A percentile compares a stretch with the other conserved stretches of the same genome.
phyloP scores from a whole-genome alignment of 495 filamentous ascomycete species.

The Xylaria palmicola region DNA sequence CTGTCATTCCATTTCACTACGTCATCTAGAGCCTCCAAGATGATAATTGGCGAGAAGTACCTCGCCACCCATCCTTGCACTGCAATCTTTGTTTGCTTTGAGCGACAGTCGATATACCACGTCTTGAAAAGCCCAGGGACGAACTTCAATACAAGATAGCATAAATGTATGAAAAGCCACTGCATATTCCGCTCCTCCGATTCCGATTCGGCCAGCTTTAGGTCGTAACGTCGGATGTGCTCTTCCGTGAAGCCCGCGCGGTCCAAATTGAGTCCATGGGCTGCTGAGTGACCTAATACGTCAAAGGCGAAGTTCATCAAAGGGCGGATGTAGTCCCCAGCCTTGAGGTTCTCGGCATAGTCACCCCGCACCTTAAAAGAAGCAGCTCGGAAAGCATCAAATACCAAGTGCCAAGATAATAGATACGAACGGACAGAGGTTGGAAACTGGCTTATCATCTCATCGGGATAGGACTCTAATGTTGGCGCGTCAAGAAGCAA shows the following conservation, averaged over 20 bases:
- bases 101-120: conserved; percentile 81
- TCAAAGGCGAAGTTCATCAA: conserved; percentile 79
- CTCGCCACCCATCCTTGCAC: conserved; percentile 81
- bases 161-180: conserved; percentile 83
- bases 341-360: conserved; percentile 74
- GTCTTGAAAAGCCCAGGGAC: conserved; percentile 73
- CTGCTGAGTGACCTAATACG: conserved; percentile 70
- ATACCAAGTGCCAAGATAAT: conserved; percentile 88
- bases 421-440: conserved; percentile 68
- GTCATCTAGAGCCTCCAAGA: conserved; percentile 65
- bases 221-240: conserved; percentile 66
- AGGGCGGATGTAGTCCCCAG: conserved; percentile 64
- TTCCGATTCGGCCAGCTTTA: conserved; percentile 54
- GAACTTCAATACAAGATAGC: conserved; percentile 74
- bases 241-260: conserved; percentile 49
- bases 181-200: conserved; percentile 65
- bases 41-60: conserved; percentile 79
- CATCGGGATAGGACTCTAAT: conserved; percentile 44
- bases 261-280: conserved; percentile 60
- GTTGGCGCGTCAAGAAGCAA: conserved; percentile 57
- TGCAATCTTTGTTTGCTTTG: conserved; percentile 70
- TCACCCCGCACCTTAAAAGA: conserved; percentile 77
- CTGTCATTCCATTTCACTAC: conserved; percentile 69
- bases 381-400: conserved; percentile 78
- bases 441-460: conserved; percentile 51